Conservation (phyloP, 2,329 filamentous ascomycete genomes). For the Xylariaceae sp. region DNA sequence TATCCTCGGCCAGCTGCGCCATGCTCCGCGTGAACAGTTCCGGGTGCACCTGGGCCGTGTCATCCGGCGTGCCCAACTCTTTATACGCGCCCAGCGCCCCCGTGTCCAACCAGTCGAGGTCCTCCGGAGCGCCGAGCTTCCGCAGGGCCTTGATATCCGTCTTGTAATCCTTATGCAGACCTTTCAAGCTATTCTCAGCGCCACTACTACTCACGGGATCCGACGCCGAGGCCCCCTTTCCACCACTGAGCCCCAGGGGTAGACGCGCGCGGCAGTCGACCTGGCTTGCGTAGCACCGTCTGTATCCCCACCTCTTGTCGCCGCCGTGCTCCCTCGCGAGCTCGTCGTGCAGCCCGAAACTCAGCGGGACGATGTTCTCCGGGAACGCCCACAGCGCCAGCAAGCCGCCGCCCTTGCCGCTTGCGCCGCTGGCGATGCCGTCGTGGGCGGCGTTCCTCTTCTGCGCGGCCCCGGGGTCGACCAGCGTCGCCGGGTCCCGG, state of each 20-base stretch:
- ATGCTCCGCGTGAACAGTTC: conserved; percentile 76
- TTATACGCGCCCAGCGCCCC: conserved; percentile 46
- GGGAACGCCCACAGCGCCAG: conserved; percentile 78
- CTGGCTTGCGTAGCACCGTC: conserved; percentile 44
- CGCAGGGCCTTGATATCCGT: conserved; percentile 30
- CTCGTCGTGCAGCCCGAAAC: conserved; percentile 70
- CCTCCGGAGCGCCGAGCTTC: conserved; percentile 47
- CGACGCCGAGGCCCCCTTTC: too few species aligned
- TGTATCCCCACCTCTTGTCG: conserved; percentile 70
- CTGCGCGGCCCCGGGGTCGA: conserved; percentile 29
- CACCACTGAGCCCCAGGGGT: conserved; percentile 24
- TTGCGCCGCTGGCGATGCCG: conserved; percentile 71
- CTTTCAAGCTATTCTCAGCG: conserved; percentile 22
- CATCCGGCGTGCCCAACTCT: conserved; percentile 50
- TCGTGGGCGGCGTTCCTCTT: conserved; percentile 39
- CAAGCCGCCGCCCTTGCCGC: conserved; percentile 76
- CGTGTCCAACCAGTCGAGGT: conserved; percentile 70
- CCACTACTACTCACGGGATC: conserved; percentile 4
- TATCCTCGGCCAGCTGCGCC: conserved; percentile 66
- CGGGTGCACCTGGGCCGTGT: conserved; percentile 79
- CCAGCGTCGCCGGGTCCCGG: conserved; percentile 36
- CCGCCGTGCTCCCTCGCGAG: conserved; percentile 71
- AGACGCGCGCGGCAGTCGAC: conserved; percentile 37
- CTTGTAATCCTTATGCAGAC: conserved; percentile 37
- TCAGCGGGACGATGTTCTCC: conserved; percentile 68